Evolutionary conservation across 257 asterid genomes (phyloP), one percentile per base, ranked within the genome.

Genomic region (Solanum pimpinellifolium): DNA sequence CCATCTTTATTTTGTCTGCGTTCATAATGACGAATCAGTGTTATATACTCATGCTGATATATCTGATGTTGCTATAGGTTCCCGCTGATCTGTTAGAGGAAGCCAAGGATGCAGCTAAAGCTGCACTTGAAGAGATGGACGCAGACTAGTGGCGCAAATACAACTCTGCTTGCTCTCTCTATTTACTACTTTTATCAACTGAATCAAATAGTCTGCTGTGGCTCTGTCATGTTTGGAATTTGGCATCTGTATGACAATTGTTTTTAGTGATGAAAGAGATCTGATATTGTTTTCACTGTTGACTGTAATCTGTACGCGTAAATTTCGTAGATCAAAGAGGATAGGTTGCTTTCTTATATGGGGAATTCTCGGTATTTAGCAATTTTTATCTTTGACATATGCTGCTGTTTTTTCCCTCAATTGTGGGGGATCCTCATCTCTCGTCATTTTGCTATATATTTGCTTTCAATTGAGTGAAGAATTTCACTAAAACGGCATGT

Each of bases 41-140:
- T 49, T 18, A 29, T 21, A 23, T 29, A 81, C 31, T 47, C 68
- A 2, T 47, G 69, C 4, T 49, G 69, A 35, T 81, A 9, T 81
- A 16, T 49, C 20, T 81, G 69, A 49, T 81, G 85, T 81, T 81
- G 83, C 87, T 85, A n/a, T 91, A 96, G 99, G 98, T 96, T 44
- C 98, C 98, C 0, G 96, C 94, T 2, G 92, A 91, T 85, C 92
- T 95, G 15, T 83, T 95, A 87, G 98, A 95, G 90, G 99, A 93
- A 92, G 99, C 98, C 84, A 96, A 96, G 89, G 88, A 92, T 52
- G 99, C 98, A n/a, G 99, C 99, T 39, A 94, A 92, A 92, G 96
- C 94, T 21, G 99, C 99, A 10, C 98, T 96, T 16, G 99, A 96
- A 91, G 99, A 96, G 89, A 96, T 96, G 98, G 99, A 96, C 89